Conservation (phyloP, 2,329 filamentous ascomycete genomes). For the Raffaelea arxii region DNA sequence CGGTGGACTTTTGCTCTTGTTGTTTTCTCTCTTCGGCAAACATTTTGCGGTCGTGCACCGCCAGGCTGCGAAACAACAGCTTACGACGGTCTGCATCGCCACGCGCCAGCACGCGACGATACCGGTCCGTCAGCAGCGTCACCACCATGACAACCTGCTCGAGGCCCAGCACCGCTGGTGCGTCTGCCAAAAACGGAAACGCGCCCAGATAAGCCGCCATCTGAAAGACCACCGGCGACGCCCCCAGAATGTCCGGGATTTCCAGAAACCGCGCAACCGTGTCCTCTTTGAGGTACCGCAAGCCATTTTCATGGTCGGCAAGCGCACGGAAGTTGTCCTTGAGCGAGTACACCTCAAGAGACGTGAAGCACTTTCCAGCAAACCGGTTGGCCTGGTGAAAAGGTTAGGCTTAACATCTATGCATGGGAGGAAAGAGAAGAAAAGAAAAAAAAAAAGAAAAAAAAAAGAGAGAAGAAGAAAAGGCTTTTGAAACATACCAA, state of each 20-base stretch:
- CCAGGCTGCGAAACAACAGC: slow-evolving; percentile 61
- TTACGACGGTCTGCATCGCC: slow-evolving; percentile 49
- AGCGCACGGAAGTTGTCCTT: slow-evolving; percentile 64
- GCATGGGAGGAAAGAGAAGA: neutral
- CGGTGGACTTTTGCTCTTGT: neutral
- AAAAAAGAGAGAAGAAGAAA: neutral
- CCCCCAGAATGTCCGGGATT: slow-evolving; percentile 59
- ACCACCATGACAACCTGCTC: slow-evolving; percentile 64
- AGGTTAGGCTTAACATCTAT: no score
- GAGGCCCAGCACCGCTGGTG: slow-evolving; percentile 59
- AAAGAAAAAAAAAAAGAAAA: neutral
- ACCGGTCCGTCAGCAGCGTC: slow-evolving; percentile 62
- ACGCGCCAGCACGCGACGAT: slow-evolving; percentile 51
- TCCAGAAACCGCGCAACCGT: slow-evolving; percentile 64
- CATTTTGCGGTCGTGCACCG: slow-evolving; percentile 56
- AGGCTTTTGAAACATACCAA: slow-evolving; percentile 29
- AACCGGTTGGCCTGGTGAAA: slow-evolving; percentile 47
- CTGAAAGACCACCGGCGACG: slow-evolving; percentile 60
- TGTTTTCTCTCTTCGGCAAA: slow-evolving; percentile 21
- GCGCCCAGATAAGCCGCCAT: slow-evolving; percentile 62
- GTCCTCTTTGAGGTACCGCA: slow-evolving; percentile 60
- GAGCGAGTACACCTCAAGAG: slow-evolving; percentile 63
- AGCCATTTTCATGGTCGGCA: slow-evolving; percentile 51
- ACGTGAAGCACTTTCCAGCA: slow-evolving; percentile 59
- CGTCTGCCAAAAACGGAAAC: slow-evolving; percentile 63